Evolutionary conservation across 176 grass and related monocot genomes (phyloP), one percentile per base, ranked within the genome.

Genomic region (Rhynchospora breviuscula): DNA sequence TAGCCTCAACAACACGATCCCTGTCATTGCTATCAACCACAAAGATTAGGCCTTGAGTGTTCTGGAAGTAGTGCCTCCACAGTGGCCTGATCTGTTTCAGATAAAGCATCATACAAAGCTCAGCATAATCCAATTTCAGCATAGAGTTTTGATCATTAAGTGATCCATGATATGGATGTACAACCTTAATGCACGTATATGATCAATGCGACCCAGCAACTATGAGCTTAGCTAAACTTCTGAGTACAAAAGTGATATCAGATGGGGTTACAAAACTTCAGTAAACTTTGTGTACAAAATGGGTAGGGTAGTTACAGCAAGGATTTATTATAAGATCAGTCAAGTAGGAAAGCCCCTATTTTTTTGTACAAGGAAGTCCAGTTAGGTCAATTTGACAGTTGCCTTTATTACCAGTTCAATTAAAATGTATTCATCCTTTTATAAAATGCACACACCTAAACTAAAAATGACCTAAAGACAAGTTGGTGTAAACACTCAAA

Each of bases 61-160:
- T 95, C 84, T 95, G 93, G 90, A 95, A 95, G 75, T 95, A 95
- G 86, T 95, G 93, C 88, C 93, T 95, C 93, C 93, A 95, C 77
- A 95, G 67, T 76, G 93, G 93, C 61, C 93, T 94, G 82, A 94
- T 94, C 93, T 94, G 90, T 90, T 90, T 60, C 81, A 26, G 79
- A 52, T 76, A 78, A 48, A 26, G 52, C 49, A 65, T 22, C n/a
- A 59, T 4, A 67, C 11, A 51, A 14, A 29, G 23, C 14, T 57
- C 64, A 79, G 69, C 33, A 90, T 21, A 33, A 19, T 46, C 43
- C 13, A 44, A 45, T 23, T 40, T 77, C 13, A 10, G 3, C 19
- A 52, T 78, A 12, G 1, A 2, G 13, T 75, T 44, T 59, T 14
- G 3, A 21, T 13, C 31, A 68, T 68, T 17, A 43, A 68, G 22